These are phyloP conservation scores for Trypanosomatidae sp. DNA, from an alignment of 208 protist species.

Conservation along the genomic window DNA sequence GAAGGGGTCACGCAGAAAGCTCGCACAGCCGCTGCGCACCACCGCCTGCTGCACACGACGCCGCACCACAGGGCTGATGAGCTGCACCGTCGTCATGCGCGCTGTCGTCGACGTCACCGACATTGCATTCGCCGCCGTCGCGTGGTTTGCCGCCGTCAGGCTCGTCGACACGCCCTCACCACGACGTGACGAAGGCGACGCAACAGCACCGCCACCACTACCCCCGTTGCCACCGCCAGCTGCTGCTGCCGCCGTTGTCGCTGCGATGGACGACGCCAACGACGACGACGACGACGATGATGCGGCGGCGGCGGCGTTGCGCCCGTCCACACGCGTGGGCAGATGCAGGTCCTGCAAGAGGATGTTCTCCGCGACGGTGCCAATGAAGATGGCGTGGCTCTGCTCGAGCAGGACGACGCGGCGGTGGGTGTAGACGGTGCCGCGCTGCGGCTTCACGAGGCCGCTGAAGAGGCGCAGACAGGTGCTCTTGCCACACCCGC, in stretches of 20 bases:
- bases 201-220: too few species aligned
- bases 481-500: constrained; percentile 70
- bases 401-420: constrained; percentile 52
- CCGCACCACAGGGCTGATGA: background rate
- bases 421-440: constrained; percentile 30
- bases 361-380: constrained; percentile 67
- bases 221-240: too few species aligned
- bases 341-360: constrained; percentile 16
- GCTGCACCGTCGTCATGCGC: background rate
- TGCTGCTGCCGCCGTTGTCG: too few species aligned
- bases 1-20: constrained; percentile 49
- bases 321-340: background rate
- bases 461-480: constrained; percentile 44
- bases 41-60: constrained; percentile 15
- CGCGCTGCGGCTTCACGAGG: constrained; percentile 23
- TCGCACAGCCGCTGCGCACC: constrained; percentile 20
- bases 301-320: background rate
- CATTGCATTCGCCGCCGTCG: too few species aligned
- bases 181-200: background rate
- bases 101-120: too few species aligned
- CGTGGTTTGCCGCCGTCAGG: too few species aligned
- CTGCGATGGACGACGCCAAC: too few species aligned
- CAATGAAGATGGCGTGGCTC: constrained; percentile 62
- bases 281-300: background rate
- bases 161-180: too few species aligned